phyloP scores from a whole-genome alignment of 2,329 filamentous ascomycete species.

The Fusarium stilboides region DNA sequence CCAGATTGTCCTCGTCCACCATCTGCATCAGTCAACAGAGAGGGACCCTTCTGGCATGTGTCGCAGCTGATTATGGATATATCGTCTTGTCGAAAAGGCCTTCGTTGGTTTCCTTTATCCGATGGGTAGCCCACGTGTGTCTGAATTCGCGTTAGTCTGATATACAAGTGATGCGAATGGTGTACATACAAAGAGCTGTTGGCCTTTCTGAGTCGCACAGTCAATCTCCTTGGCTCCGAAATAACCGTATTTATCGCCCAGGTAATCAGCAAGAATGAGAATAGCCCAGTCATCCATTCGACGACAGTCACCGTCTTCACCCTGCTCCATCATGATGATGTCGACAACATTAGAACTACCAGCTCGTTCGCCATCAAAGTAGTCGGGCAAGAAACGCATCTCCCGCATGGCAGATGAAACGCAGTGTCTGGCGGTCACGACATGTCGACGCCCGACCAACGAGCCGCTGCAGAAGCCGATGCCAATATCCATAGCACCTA shows the following conservation, averaged over 20 bases:
- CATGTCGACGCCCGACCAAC: constrained; percentile 25
- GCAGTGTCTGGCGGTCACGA: constrained; percentile 22
- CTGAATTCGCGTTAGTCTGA: background rate
- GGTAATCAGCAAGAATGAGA: constrained; percentile 14
- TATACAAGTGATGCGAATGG: accelerated
- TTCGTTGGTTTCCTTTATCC: background rate
- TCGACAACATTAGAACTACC: background rate
- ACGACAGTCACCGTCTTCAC: background rate
- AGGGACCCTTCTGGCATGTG: background rate
- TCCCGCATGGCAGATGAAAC: background rate
- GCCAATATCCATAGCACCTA: background rate
- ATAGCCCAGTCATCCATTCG: constrained; percentile 24
- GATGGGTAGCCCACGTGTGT: constrained; percentile 16
- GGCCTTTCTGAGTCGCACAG: background rate
- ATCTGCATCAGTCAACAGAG: constrained; percentile 15
- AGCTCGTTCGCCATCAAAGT: background rate
- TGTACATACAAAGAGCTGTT: constrained; percentile 7
- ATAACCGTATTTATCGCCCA: constrained; percentile 19
- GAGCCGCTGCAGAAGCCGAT: constrained; percentile 7
- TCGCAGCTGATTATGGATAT: constrained; percentile 1
- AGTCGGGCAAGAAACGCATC: constrained; percentile 3
- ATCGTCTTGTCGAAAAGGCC: constrained; percentile 6
- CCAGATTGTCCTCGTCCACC: constrained; percentile 10
- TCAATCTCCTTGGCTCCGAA: constrained; percentile 7
- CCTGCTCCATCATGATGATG: background rate